Conservation (phyloP, 176 grass and related monocot species). For the Cocos nucifera region DNA sequence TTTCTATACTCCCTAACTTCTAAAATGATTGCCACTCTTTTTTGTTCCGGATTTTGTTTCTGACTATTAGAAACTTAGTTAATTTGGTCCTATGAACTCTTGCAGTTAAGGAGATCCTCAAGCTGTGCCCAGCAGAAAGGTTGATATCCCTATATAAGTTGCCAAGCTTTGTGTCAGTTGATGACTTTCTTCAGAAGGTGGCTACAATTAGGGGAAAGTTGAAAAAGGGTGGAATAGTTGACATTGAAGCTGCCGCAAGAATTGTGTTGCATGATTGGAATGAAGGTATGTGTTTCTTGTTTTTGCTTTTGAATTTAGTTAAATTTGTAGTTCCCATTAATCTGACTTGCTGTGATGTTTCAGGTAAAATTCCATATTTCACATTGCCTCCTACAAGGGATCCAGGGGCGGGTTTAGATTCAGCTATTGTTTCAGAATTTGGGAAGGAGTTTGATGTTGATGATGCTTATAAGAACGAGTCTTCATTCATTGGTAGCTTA, state of each 20-base stretch:
- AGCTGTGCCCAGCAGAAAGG: conserved; percentile 59
- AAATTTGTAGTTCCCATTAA: not conserved
- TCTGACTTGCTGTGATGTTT: conserved; percentile 10
- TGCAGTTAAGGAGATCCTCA: conserved; percentile 88
- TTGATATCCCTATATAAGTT: conserved; percentile 81
- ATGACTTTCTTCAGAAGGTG: conserved; percentile 91
- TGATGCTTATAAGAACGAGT: conserved; percentile 76
- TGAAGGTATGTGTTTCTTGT: conserved; percentile 43
- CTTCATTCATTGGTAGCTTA: conserved; percentile 69
- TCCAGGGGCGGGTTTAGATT: conserved; percentile 30
- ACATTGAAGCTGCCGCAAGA: conserved; percentile 76
- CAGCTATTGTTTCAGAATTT: conserved; percentile 52
- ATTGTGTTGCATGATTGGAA: conserved; percentile 98
- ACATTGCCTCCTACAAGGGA: conserved; percentile 68
- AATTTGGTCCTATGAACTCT: conserved; percentile 18
- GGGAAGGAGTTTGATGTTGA: conserved; percentile 73
- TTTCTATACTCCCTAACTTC: too few species aligned
- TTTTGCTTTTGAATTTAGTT: conserved; percentile 6
- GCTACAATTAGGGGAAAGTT: conserved; percentile 63
- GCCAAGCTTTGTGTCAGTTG: conserved; percentile 60
- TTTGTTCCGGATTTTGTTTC: too few species aligned
- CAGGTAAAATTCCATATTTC: conserved; percentile 96
- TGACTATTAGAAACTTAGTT: too few species aligned
- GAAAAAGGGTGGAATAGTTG: conserved; percentile 94
- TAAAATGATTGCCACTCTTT: too few species aligned